Evolutionary conservation across 257 asterid species (phyloP).

Genomic region (Solanum pinnatisectum): DNA sequence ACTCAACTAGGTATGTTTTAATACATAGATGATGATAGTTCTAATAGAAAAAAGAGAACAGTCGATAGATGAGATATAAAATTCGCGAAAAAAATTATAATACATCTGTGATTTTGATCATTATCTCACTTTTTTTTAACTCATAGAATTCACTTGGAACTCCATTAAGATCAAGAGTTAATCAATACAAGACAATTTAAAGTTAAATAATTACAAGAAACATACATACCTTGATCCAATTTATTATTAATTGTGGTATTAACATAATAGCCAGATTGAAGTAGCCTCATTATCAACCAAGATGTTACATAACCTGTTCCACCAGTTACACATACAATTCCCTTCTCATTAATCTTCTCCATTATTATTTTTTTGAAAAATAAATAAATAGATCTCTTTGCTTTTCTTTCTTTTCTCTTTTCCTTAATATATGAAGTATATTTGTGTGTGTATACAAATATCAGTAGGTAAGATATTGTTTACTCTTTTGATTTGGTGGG

Average conservation of each 20-base stretch:
- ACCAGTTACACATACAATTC: slow-evolving; percentile 21
- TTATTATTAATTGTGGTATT: slow-evolving; percentile 9
- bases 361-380: not conserved
- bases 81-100: too few species aligned
- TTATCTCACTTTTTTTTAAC: too few species aligned
- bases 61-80: not conserved
- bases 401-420: not conserved
- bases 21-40: not conserved
- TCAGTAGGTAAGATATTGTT: not conserved
- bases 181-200: not conserved
- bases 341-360: not conserved
- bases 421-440: not conserved
- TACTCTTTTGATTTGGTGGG: not conserved
- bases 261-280: slow-evolving; percentile 17
- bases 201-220: not conserved
- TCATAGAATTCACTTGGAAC: not conserved
- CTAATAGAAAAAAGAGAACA: not conserved
- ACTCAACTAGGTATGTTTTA: not conserved
- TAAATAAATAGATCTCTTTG: too few species aligned
- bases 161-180: too few species aligned
- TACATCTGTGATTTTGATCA: too few species aligned
- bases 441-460: not conserved
- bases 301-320: slow-evolving; percentile 22
- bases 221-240: not conserved
- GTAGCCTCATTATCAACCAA: slow-evolving; percentile 19